phyloP scores from a whole-genome alignment of 2,329 filamentous ascomycete genomes.

The Xylaria sp. region DNA sequence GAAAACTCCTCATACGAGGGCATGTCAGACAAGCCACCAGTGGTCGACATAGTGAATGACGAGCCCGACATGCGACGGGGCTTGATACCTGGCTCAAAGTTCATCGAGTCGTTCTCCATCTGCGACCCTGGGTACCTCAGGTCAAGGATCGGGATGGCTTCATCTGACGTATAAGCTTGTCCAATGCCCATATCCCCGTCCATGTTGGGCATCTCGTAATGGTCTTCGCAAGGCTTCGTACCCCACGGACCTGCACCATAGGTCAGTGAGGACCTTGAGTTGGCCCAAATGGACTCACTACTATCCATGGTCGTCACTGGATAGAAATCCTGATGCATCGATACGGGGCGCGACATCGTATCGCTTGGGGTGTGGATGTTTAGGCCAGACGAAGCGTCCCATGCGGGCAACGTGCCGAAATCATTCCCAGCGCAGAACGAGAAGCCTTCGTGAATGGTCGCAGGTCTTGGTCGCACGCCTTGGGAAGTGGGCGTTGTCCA shows the following conservation, averaged over 20 bases:
- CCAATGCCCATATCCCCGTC: conserved; percentile 63
- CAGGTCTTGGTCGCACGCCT: conserved; percentile 55
- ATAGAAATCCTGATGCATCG: conserved; percentile 62
- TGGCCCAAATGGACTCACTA: conserved; percentile 44
- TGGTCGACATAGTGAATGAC: conserved; percentile 73
- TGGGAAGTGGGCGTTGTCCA: conserved; percentile 61
- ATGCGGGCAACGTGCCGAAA: conserved; percentile 55
- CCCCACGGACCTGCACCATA: conserved; percentile 49
- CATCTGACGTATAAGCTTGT: conserved; percentile 65
- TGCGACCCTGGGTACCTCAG: conserved; percentile 53
- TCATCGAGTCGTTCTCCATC: conserved; percentile 54
- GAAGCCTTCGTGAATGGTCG: conserved; percentile 64
- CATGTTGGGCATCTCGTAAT: conserved; percentile 56
- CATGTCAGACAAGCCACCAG: conserved; percentile 67
- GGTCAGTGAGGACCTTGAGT: conserved; percentile 27
- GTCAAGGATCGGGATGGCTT: conserved; percentile 65
- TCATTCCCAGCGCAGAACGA: conserved; percentile 60
- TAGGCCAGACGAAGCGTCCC: conserved; percentile 57
- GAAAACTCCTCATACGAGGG: conserved; percentile 74
- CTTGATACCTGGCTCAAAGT: conserved; percentile 56
- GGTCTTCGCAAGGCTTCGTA: conserved; percentile 60
- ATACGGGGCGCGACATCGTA: conserved; percentile 56
- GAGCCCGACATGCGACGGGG: conserved; percentile 71
- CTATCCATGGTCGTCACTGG: conserved; percentile 52
- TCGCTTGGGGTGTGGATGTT: conserved; percentile 56